These are phyloP conservation scores for Colletotrichum gigasporum DNA, from an alignment of 2,329 filamentous ascomycete species.

Conservation along the genomic window DNA sequence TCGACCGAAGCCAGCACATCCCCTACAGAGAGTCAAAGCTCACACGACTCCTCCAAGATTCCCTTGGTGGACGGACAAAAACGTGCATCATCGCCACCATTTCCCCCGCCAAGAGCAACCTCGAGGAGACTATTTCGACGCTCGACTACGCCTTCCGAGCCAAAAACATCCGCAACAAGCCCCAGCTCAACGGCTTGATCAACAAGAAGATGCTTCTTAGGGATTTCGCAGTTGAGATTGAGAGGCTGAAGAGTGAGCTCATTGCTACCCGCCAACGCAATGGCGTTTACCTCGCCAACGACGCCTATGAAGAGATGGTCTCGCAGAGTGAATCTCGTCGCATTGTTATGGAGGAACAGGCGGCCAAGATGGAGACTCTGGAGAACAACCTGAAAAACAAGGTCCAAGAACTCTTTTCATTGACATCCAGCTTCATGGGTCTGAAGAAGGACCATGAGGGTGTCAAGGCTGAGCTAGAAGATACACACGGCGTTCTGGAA, in stretches of 20 bases:
- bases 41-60: conserved; percentile 78
- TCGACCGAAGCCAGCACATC: conserved; percentile 90
- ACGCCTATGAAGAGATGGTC: conserved; percentile 89
- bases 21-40: conserved; percentile 95
- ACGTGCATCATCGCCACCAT: conserved; percentile 99
- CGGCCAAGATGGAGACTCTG: conserved; percentile 90
- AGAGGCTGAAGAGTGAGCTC: conserved; percentile 92
- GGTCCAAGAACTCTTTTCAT: conserved; percentile 86
- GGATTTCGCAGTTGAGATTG: conserved; percentile 92
- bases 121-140: conserved; percentile 98
- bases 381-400: conserved; percentile 93
- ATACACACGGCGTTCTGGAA: conserved; percentile 82
- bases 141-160: conserved; percentile 97
- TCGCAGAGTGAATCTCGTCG: conserved; percentile 91
- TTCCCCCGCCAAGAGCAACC: conserved; percentile 91
- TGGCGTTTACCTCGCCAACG: conserved; percentile 91
- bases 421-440: conserved; percentile 87
- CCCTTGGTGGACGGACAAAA: conserved; percentile 92
- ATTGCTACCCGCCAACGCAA: conserved; percentile 93
- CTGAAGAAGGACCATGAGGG: conserved; percentile 91
- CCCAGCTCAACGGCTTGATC: conserved; percentile 90
- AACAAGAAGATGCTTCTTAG: conserved; percentile 92
- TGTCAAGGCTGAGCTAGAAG: conserved; percentile 75
- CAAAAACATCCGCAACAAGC: conserved; percentile 98
- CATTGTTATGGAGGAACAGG: conserved; percentile 92